A percentile compares a stretch with the other conserved stretches of the same genome.
Evolutionary conservation across 108 stramenopile genomes (phyloP).

Genomic region (Skeletonema menzelii): DNA sequence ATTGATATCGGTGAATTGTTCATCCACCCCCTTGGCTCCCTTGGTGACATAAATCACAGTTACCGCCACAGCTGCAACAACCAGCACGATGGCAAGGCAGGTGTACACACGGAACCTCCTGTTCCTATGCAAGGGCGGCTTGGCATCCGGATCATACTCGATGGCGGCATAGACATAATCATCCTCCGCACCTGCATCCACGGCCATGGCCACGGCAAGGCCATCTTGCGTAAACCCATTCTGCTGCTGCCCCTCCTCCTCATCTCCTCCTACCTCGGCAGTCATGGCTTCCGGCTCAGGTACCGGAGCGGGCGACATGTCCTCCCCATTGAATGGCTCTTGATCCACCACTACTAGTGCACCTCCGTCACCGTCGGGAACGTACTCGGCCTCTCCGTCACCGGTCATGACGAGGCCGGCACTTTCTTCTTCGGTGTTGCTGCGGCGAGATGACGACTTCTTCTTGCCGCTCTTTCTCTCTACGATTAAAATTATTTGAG

Average conservation of each 20-base stretch:
- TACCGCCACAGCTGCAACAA: slow-evolving; percentile 8
- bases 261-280: not conserved
- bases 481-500: not conserved
- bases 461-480: slow-evolving; percentile 19
- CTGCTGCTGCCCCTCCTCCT: not conserved
- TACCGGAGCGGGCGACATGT: not conserved
- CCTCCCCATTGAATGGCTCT: not conserved
- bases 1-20: not conserved
- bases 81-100: slow-evolving; percentile 27
- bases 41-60: slow-evolving; percentile 31
- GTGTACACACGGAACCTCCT: slow-evolving; percentile 68
- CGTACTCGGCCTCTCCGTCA: not conserved
- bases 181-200: slow-evolving; percentile 46
- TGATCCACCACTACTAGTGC: not conserved
- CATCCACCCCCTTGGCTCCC: slow-evolving; percentile 21
- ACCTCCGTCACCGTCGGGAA: not conserved
- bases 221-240: slow-evolving; percentile 20
- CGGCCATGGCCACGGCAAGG: slow-evolving; percentile 71
- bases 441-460: slow-evolving; percentile 6
- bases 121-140: slow-evolving; percentile 65
- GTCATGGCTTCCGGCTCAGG: not conserved
- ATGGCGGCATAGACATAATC: slow-evolving; percentile 76
- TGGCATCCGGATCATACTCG: slow-evolving; percentile 82
- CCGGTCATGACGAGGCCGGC: slow-evolving; percentile 1
- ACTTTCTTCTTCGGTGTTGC: not conserved